Base-by-base conservation (phyloP, 805 yeast species). In the Hanseniaspora nectarophila region DNA sequence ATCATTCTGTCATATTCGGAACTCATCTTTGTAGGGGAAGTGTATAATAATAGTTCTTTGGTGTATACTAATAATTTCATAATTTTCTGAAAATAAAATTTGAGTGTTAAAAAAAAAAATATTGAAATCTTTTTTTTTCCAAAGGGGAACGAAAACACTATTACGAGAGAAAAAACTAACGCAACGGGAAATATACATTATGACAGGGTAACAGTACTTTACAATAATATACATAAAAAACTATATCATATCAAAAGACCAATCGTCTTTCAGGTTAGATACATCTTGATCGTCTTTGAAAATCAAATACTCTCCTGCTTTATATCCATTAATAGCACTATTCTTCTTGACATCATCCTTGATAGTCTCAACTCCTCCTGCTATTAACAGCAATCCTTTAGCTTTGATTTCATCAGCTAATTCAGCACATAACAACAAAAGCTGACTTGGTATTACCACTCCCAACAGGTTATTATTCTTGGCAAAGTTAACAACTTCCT, bases 391-490 rank as follows among this genome's bases (percentile, higher is more conserved):
- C 57, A 90, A 72, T 0, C 97, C 97, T 52, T 82, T 73, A 1
- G 84, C 79, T 54, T 95, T 73, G 15, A 90, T 82, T 28, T 84
- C 74, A 34, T 82, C 83, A 6, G 83, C 76, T 38, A 89, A 67
- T 49, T 82, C 80, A 0, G 95, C 94, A 42, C 87, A 88, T 28
- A 88, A 68, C 35, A 74, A 69, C 53, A 90, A 69, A 51, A 92
- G 62, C 53, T 81, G 81, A 26, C 78, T 74, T 0, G 95, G 87
- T 21, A 86, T 77, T 23, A 87, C 79, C 10, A 92, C 64, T 16
- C 98, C 98, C 57, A 92, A 72, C 50, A 92, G 70, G 61, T 92
- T 92, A 62, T 92, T 92, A 54, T 75, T 73, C 3, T 81, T 74
- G 0, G 96, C 89, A 63, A 86, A 88, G 48, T 74, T 74, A 0